Base-by-base conservation (phyloP, 2,329 filamentous ascomycete genomes). In the Colletotrichum australisinense region DNA sequence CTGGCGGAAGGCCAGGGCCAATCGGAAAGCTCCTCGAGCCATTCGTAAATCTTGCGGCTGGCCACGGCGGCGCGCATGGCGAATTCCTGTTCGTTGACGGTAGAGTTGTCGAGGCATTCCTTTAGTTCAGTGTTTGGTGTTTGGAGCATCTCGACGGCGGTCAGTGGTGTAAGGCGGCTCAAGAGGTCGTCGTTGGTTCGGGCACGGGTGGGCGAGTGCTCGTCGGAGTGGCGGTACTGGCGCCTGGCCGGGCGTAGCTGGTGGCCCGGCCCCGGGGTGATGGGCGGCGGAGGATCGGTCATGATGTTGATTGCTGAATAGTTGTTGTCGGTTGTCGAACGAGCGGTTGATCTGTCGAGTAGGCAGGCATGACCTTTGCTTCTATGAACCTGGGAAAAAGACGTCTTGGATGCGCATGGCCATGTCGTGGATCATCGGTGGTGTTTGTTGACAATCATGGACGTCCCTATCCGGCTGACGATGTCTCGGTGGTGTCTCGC, bases 41-140 rank as follows among this genome's bases (percentile, higher is more conserved):
- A 97, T 78, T 90, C 88, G 81, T 92, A 88, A 74, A 97, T 90
- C 75, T 89, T 91, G 77, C 92, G 90, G 14, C 93, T 93, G 19
- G 93, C 92, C 74, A 91, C 82, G 55, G 93, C 93, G 56, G 93
- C 92, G 74, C 90, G 89, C 78, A 92, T 86, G 55, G 92, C 93
- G 81, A 96, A 91, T 19, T 93, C 91, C 77, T 92, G 90, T 81
- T 96, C 93, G 28, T 89, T 84, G 4, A 87, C 83, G 1, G 92
- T 91, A 19, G 92, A 90, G 46, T 85, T 85, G 73, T 91, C 88
- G 72, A 95, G 88, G 79, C 91, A 93, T 59, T 83, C 79, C 78
- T 88, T 88, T 22, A 93, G 80, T 55, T 85, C 81, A 46, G 88
- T 88, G 5, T 84, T 86, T 24, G 88, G 87, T 62, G 84, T 84